Conservation (phyloP, 2,329 filamentous ascomycete genomes). For the Cytospora schulzeri region DNA sequence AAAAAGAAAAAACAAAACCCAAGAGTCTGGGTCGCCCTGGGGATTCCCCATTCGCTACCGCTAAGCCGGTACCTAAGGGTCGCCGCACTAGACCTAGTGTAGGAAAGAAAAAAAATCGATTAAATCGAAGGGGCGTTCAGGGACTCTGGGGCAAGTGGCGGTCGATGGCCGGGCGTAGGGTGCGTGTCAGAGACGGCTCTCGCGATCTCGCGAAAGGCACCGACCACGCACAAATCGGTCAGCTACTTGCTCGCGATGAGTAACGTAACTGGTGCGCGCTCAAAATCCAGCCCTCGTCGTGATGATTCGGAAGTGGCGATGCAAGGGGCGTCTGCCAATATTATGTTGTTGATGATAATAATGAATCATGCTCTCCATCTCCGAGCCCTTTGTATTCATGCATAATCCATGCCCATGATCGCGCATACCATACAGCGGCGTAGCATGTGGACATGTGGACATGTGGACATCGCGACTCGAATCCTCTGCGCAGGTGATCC, state of each 20-base stretch:
- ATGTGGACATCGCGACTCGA: too few relatives aligned
- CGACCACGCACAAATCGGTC: not conserved
- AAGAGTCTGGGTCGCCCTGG: slow-evolving; percentile 5
- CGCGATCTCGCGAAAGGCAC: not conserved
- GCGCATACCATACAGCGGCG: too few relatives aligned
- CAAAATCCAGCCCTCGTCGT: not conserved
- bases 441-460: too few relatives aligned
- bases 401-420: not conserved
- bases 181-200: not conserved
- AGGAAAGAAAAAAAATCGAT: too few relatives aligned
- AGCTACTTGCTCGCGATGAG: not conserved
- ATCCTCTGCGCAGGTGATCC: too few relatives aligned
- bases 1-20: not conserved
- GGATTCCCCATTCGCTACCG: slow-evolving; percentile 8
- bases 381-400: not conserved
- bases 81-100: not conserved
- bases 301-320: not conserved
- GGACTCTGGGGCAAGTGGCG: not conserved
- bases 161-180: not conserved
- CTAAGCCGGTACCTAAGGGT: slow-evolving; percentile 6
- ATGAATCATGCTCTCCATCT: not conserved
- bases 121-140: not conserved
- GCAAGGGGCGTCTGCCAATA: not conserved
- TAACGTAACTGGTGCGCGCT: not conserved
- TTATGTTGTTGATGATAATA: not conserved